phyloP scores from a whole-genome alignment of 345 rosid species.

The Citrus glauca region DNA sequence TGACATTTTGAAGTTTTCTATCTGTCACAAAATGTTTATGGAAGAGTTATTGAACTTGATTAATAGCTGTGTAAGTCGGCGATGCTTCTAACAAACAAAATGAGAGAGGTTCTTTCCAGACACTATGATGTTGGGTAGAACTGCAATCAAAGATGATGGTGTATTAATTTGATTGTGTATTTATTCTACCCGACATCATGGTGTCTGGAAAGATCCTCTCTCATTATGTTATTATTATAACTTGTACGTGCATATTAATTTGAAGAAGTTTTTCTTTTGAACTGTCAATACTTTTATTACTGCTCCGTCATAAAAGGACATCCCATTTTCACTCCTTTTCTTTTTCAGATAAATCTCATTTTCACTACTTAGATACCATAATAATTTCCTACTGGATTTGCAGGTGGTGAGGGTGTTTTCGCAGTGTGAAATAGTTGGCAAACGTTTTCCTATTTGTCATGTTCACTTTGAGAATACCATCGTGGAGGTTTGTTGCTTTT shows the following conservation, averaged over 20 bases:
- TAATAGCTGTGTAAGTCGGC: not conserved
- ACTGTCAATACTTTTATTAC: not conserved
- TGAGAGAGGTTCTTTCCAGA: no score
- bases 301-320: not conserved
- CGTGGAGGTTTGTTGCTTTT: conserved; percentile 43
- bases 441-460: conserved; percentile 64
- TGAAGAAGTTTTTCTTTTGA: not conserved
- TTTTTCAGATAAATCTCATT: not conserved
- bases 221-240: not conserved
- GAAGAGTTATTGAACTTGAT: not conserved
- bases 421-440: conserved; percentile 52
- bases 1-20: not conserved
- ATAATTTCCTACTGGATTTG: not conserved
- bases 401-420: conserved; percentile 48
- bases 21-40: not conserved
- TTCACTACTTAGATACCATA: not conserved
- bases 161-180: no score
- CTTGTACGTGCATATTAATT: not conserved
- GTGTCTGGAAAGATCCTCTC: not conserved
- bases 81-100: not conserved
- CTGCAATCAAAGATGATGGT: no score
- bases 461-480: conserved; percentile 43
- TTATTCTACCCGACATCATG: not conserved
- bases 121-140: no score
- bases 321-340: not conserved